Evolutionary conservation across 225 moss, liverwort and hornwort genomes (phyloP), one percentile per base, ranked within the genome.

Genomic region (Pleurozium schreberi): DNA sequence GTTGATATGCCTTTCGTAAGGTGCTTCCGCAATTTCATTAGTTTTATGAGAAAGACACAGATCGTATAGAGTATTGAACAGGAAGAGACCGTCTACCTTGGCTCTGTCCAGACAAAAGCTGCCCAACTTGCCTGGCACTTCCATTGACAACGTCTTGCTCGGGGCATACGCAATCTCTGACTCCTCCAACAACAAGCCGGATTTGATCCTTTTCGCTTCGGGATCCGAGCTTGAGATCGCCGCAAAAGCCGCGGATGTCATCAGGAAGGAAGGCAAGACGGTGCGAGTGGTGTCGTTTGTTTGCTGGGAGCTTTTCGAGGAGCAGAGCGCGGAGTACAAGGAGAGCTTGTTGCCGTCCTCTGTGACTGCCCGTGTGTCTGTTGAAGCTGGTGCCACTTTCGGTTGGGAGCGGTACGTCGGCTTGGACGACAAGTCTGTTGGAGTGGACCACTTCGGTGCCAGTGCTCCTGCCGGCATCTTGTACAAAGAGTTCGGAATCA

Each of bases 341-440:
- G 80, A 80, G 59, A 30, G 92, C 18, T 81, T 96, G 81, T 36
- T 96, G 76, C 97, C 97, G 6, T 50, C 86, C 20, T 80, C 93
- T 20, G 96, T 95, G 82, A 96, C 92, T 49, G 96, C 96, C 12
- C 94, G 80, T 13, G 95, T 98, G 80, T 94, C 95, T 52, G 62
- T 98, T 8, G 96, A 96, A 81, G 98, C 98, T 18, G 96, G 97
- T n/a, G 6, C 96, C n/a, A 96, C 97, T 57, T 95, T 98, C 76
- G 97, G 96, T 33, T 98, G 97, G 98, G 97, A 93, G 76, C 91
- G 92, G 84, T 96, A 91, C 47, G 57, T 93, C 4, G 98, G 97
- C 45, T 26, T 85, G 68, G 59, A 91, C 85, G 98, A 95, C 30
- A 93, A 87, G 89, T 22, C 84, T 26, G 58, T 96, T 7, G 96